Evolutionary conservation across 352 stramenopile genomes (phyloP), one percentile per base, ranked within the genome.

Genomic region (Pythium chondricola): DNA sequence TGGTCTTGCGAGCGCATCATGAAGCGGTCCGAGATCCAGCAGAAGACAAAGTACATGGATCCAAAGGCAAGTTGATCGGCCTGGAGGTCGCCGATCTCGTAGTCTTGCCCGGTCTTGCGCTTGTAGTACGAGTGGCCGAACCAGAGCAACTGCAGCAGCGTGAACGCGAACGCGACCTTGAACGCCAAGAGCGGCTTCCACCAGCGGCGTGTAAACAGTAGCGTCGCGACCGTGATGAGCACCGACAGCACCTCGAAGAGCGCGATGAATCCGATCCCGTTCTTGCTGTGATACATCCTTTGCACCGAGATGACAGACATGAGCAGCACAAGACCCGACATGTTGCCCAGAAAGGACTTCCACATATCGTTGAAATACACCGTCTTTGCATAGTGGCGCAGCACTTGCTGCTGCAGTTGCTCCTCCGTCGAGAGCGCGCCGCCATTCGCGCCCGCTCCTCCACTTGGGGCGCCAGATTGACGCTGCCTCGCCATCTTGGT

Each of bases 311-410:
- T 32, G 44, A 60, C 68, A 49, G 64, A 70, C 69, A 92, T 85
- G 54, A 88, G 57, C 48, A 63, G 60, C 46, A 92, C 73, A 35
- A 89, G 67, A 0, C 63, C 74, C 11, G 73, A 67, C 60, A 88
- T 80, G 49, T 89, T 92, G 65, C 68, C 76, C 31, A 92, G 36
- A 52, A 92, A 89, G n/a, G 71, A 79, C 40, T 83, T 75, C 80
- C 80, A 92, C 26, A 88, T 57, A 53, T 87, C 75, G 51, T 92
- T 92, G 52, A 92, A 92, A 66, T 89, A 85, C 26, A 89, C 64
- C 6, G 80, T 92, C 73, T 87, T 92, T 47, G 70, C 72, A 52
- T 87, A 87, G 54, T 92, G 80, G 20, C 77, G 78, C 57, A 85
- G 52, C 31, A 89, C 74, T 35, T 87, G 61, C 55, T 88, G 74